Conservation (phyloP, 106 monocot genomes). For the Dendrobium catenatum region DNA sequence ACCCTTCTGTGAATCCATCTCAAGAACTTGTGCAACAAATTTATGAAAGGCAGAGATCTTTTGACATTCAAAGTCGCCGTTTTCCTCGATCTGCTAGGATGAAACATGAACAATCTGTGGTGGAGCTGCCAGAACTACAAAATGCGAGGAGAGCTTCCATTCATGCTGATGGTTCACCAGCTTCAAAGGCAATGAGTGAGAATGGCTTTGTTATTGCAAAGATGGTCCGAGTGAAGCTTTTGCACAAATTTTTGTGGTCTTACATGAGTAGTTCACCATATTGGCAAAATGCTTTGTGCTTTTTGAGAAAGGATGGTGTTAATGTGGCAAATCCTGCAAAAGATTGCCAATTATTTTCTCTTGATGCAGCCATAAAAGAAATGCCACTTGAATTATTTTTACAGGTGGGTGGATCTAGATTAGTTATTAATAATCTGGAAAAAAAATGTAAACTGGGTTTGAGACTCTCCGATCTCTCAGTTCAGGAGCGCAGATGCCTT, state of each 20-base stretch:
- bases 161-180: constrained; percentile 19
- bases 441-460: constrained; percentile 47
- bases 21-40: constrained; percentile 43
- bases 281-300: constrained; percentile 27
- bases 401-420: constrained; percentile 69
- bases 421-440: constrained; percentile 49
- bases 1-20: constrained; percentile 40
- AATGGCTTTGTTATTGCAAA: constrained; percentile 81
- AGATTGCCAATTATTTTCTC: constrained; percentile 35
- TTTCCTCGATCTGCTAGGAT: constrained; percentile 20
- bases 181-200: constrained; percentile 36
- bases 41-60: constrained; percentile 37
- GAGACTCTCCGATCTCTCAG: constrained; percentile 63
- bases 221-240: constrained; percentile 79
- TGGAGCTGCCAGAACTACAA: constrained; percentile 10
- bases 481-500: constrained; percentile 38
- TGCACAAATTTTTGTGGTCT: constrained; percentile 77
- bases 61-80: constrained; percentile 34
- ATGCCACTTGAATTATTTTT: constrained; percentile 89
- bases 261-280: constrained; percentile 38
- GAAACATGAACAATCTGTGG: constrained; percentile 13
- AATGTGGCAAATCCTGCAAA: constrained; percentile 20
- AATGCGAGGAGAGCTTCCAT: constrained; percentile 16
- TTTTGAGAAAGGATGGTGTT: constrained; percentile 12
- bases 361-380: constrained; percentile 45